Evolutionary conservation across 2,329 filamentous ascomycete genomes (phyloP), one percentile per base, ranked within the genome.

Genomic region (Ophiostoma angusticollis): DNA sequence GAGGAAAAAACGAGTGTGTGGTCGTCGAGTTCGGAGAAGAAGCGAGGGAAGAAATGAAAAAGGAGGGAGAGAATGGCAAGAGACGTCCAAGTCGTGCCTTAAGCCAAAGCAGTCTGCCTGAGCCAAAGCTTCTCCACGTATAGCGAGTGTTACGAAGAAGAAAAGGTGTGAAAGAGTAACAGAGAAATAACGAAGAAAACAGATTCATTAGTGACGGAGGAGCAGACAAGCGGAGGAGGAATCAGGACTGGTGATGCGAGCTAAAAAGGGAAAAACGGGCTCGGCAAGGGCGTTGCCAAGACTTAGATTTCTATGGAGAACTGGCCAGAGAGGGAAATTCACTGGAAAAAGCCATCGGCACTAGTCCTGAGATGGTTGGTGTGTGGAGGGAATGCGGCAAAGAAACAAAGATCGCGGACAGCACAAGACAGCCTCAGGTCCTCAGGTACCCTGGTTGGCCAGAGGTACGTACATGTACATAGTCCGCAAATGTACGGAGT

Each of bases 61-160:
- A 40, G 21, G 24, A 32, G 28, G 28, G 9, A 1, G 13, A 16
- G 30, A 29, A 13, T 16, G 22, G 9, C 28, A 29, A 24, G 18
- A 19, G 23, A 12, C 29, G 29, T 17, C 9, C 14, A n/a, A n/a
- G n/a, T n/a, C n/a, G n/a, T n/a, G n/a, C n/a, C n/a, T n/a, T n/a
- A 17, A 22, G 25, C 33, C 21, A 2, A 16, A 18, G 29, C 3
- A 37, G 29, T 16, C 4, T 6, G 6, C 31, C 21, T 19, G 28
- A 16, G n/a, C 29, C 21, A 24, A 21, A 34, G 12, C 37, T 34
- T 30, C 19, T 39, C 22, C 32, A 27, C 38, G 38, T 31, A 31
- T 23, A 40, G 32, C 38, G 38, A 40, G 28, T 27, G 38, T 23
- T 31, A 35, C 31, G 37, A 40, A 39, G 31, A 34, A 30, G 21